Evolutionary conservation across 768 basidiomycete species (phyloP).

Genomic region (Ramaria rubella): DNA sequence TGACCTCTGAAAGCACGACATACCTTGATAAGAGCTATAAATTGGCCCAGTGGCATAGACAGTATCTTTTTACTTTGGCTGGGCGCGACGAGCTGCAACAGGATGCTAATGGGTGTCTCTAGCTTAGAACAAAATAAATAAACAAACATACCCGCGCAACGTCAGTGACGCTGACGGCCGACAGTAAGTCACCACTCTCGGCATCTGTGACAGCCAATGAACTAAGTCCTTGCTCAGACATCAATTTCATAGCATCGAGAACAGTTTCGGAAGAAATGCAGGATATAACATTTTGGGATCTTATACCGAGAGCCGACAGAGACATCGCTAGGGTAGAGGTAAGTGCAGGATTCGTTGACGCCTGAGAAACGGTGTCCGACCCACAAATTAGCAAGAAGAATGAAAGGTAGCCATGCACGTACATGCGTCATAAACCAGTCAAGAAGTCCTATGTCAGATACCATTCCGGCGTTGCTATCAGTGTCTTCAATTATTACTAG

Average conservation of each 20-base stretch:
- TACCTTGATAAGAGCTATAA: slow-evolving; percentile 70
- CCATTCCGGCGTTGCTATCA: slow-evolving; percentile 53
- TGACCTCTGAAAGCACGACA: background rate
- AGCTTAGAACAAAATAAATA: background rate
- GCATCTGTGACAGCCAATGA: slow-evolving; percentile 74
- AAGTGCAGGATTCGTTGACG: slow-evolving; percentile 46
- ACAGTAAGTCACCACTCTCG: slow-evolving; percentile 50
- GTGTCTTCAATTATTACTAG: slow-evolving; percentile 36
- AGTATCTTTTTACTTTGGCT: slow-evolving; percentile 76
- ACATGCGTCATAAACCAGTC: slow-evolving; percentile 16
- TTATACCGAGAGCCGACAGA: slow-evolving; percentile 32
- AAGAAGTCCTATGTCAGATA: slow-evolving; percentile 47
- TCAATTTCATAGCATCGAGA: slow-evolving; percentile 75
- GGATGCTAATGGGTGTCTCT: background rate
- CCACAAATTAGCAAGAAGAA: background rate
- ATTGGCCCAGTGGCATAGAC: slow-evolving; percentile 58
- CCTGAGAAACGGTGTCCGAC: background rate
- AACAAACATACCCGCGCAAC: slow-evolving; percentile 53
- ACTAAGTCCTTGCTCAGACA: slow-evolving; percentile 83
- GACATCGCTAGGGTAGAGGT: slow-evolving; percentile 49
- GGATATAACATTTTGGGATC: slow-evolving; percentile 46
- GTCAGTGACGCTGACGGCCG: slow-evolving; percentile 79
- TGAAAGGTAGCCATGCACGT: background rate
- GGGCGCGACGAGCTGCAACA: slow-evolving; percentile 61
- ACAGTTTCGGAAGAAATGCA: slow-evolving; percentile 54